phyloP scores from a whole-genome alignment of 306 rosid species.

The Urtica urens region DNA sequence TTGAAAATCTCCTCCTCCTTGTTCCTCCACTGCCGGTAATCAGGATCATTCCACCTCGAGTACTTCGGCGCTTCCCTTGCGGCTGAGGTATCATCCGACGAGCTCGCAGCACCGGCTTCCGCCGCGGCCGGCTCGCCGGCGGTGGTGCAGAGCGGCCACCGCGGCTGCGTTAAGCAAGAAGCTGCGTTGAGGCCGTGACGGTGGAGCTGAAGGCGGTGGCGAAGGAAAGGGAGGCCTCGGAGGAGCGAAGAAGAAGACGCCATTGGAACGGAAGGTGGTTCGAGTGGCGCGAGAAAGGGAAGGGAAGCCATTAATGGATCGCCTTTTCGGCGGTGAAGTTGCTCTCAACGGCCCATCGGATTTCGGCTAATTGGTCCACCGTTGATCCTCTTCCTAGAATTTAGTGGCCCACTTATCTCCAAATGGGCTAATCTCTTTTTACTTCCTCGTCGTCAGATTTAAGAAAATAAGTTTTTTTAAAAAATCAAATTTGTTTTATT shows the following conservation, averaged over 20 bases:
- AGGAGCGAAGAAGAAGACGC: slow-evolving; percentile 35
- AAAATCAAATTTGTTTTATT: too few species aligned
- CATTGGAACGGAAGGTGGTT: slow-evolving; percentile 22
- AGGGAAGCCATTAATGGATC: slow-evolving; percentile 1
- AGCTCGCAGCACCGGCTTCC: slow-evolving; percentile 16
- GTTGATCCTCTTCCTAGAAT: background rate
- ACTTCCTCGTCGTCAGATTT: too few species aligned
- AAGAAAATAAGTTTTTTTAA: too few species aligned
- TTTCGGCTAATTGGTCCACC: background rate
- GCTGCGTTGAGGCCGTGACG: slow-evolving; percentile 20
- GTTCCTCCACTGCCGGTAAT: slow-evolving; percentile 57
- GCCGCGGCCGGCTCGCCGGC: slow-evolving; percentile 27
- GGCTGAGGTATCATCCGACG: slow-evolving; percentile 12
- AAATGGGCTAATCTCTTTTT: too few species aligned
- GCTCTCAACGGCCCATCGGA: background rate
- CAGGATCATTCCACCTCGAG: slow-evolving; percentile 36
- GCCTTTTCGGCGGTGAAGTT: background rate
- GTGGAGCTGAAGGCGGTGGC: slow-evolving; percentile 24
- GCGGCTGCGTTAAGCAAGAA: slow-evolving; percentile 7
- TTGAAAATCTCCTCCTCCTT: slow-evolving; percentile 47
- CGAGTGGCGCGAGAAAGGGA: slow-evolving; percentile 4
- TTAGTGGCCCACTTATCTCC: background rate
- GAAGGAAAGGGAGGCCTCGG: slow-evolving; percentile 29
- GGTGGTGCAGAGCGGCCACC: slow-evolving; percentile 30
- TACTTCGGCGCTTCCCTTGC: slow-evolving; percentile 21